phyloP scores from a whole-genome alignment of 2,329 filamentous ascomycete species.

The Arthrobotrys entomopaga region DNA sequence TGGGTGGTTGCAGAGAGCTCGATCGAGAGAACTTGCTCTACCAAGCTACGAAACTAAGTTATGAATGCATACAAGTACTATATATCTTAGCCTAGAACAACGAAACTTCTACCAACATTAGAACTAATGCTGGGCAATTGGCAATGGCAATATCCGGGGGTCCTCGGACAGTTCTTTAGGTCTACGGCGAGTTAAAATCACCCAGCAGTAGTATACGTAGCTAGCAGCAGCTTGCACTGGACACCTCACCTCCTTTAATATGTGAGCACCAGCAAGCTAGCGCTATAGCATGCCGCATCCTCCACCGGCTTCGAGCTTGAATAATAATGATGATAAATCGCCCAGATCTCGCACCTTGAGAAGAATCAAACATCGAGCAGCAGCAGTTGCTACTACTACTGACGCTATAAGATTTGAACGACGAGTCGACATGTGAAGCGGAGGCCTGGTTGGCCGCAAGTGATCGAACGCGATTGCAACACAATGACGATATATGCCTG shows the following conservation, averaged over 20 bases:
- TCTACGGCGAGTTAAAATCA: neutral
- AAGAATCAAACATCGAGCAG: conserved; percentile 5
- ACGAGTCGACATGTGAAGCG: conserved; percentile 43
- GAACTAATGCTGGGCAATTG: conserved; percentile 10
- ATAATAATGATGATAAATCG: too few species aligned
- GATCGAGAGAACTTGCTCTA: too few species aligned
- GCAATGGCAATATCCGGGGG: conserved; percentile 14
- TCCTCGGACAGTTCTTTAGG: conserved; percentile 8
- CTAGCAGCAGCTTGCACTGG: conserved; percentile 4
- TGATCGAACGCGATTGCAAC: conserved; percentile 7
- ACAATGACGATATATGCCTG: conserved; percentile 42
- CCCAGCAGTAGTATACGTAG: too few species aligned
- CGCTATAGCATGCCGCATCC: conserved; percentile 15
- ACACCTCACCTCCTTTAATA: conserved; percentile 15
- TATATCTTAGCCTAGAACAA: too few species aligned
- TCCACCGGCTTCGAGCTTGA: neutral
- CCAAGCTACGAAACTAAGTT: too few species aligned
- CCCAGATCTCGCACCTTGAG: conserved; percentile 9
- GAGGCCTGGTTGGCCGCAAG: neutral
- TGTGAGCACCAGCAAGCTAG: conserved; percentile 10
- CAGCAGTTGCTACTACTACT: conserved; percentile 11
- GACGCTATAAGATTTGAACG: neutral
- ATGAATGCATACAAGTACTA: too few species aligned
- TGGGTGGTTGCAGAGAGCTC: neutral
- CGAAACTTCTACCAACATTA: neutral